These are phyloP conservation scores for Phytopythium boreale DNA, from an alignment of 352 stramenopile species.

Conservation along the genomic window DNA sequence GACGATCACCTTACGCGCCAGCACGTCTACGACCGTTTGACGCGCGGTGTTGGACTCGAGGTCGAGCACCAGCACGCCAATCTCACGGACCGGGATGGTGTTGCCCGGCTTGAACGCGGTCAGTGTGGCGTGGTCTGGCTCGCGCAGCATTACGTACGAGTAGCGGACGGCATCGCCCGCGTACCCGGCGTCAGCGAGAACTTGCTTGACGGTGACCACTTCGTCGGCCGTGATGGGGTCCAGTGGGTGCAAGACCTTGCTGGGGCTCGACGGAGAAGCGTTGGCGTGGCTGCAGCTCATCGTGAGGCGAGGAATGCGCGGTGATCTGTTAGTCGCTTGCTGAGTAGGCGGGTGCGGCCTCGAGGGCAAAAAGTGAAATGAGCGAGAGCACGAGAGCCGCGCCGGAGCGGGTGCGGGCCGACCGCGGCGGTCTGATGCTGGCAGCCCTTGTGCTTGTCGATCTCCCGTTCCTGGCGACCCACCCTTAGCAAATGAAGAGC, in stretches of 20 bases:
- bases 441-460: background rate
- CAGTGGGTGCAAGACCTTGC: slow-evolving; percentile 31
- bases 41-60: slow-evolving; percentile 25
- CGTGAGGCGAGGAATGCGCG: background rate
- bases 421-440: background rate
- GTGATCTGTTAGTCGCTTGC: background rate
- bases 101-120: slow-evolving; percentile 29
- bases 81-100: slow-evolving; percentile 31
- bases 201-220: slow-evolving; percentile 38
- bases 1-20: slow-evolving; percentile 24
- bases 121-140: slow-evolving; percentile 42
- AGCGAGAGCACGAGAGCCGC: background rate
- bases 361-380: slow-evolving; percentile 13
- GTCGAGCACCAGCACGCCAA: slow-evolving; percentile 39
- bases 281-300: slow-evolving; percentile 19
- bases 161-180: slow-evolving; percentile 30
- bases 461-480: background rate
- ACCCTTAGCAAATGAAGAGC: background rate
- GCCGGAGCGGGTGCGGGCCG: background rate
- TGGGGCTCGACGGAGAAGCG: slow-evolving; percentile 4
- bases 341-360: background rate
- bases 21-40: slow-evolving; percentile 43
- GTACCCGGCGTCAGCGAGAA: slow-evolving; percentile 37
- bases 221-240: slow-evolving; percentile 43
- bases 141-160: slow-evolving; percentile 53